These are phyloP conservation scores for Peterozyma xylosa DNA, from an alignment of 805 yeast genomes.

Conservation along the genomic window DNA sequence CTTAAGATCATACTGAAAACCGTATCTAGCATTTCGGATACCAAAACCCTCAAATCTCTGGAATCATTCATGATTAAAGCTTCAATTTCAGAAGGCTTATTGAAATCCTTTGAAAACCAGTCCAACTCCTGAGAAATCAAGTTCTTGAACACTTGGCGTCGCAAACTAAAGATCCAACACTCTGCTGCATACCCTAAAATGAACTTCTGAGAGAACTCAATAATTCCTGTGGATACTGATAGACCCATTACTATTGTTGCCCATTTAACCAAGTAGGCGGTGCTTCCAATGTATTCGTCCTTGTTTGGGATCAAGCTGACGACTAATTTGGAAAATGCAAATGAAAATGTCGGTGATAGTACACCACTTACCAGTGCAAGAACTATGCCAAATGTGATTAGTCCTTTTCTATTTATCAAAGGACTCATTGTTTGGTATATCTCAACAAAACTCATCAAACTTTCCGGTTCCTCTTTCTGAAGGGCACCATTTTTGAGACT, in stretches of 20 bases:
- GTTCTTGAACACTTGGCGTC: constrained; percentile 39
- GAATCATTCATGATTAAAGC: constrained; percentile 75
- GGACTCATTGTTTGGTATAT: constrained; percentile 22
- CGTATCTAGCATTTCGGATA: constrained; percentile 55
- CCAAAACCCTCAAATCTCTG: constrained; percentile 63
- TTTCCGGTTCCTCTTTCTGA: constrained; percentile 7
- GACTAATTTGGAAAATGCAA: constrained; percentile 62
- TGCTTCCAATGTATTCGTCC: constrained; percentile 22
- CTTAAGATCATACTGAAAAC: constrained; percentile 46
- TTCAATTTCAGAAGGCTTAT: constrained; percentile 44
- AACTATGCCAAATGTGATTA: constrained; percentile 41
- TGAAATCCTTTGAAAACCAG: constrained; percentile 39
- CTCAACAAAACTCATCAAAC: constrained; percentile 16
- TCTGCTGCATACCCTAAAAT: constrained; percentile 57
- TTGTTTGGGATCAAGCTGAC: constrained; percentile 49
- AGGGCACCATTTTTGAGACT: too few relatives aligned
- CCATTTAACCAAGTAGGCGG: constrained; percentile 47
- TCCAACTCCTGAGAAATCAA: constrained; percentile 43
- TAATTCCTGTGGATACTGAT: constrained; percentile 55
- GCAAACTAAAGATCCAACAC: constrained; percentile 49
- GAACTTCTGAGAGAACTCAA: constrained; percentile 42
- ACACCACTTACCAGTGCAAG: constrained; percentile 52
- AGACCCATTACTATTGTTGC: constrained; percentile 55
- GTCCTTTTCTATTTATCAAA: constrained; percentile 16
- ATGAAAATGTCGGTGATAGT: constrained; percentile 73